Evolutionary conservation across 2,329 filamentous ascomycete genomes (phyloP), one percentile per base, ranked within the genome.

Genomic region (Pseudogymnoascus sp.): DNA sequence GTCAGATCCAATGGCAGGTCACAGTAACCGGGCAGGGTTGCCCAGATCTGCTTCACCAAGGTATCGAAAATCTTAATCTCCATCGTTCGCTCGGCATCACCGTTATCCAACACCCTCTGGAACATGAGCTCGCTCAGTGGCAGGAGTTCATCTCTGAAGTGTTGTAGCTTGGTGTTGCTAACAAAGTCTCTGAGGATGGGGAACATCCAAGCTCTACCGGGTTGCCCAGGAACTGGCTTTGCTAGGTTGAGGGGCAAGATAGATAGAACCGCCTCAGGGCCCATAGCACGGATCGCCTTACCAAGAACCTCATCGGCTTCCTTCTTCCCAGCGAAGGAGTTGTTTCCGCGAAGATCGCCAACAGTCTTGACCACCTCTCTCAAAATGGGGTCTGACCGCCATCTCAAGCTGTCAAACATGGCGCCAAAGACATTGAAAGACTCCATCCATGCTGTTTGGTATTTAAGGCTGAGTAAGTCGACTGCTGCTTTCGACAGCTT

Each of bases 51-150:
- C 68, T 95, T 89, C 7, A 99, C 91, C 4, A 99, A 80, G 0
- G 94, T 97, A 77, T 99, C 93, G 73, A 94, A 99, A 64, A 99
- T 95, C 80, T 99, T 99, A 72, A 94, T 84, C 74, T 97, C 92
- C 83, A 96, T 92, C 0, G 91, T 94, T 80, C 96, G 97, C 72
- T 93, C 90, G 12, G 85, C 86, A 22, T 84, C 79, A 12, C 89
- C 90, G 69, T 95, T 89, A 65, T 96, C 88, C 55, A 96, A 79
- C 4, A 97, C 90, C 67, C 84, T 86, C 73, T 97, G 91, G 74
- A 93, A 97, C 80, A 99, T 90, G 59, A 84, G 78, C 73, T 96
- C 90, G 72, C 93, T 97, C 23, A 99, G 79, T 14, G 94, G 92
- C 5, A 97, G 86, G 74, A 99, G 86, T 70, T 95, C 91, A 2